phyloP scores from a whole-genome alignment of 257 asterid genomes.

The Solanum chilense region DNA sequence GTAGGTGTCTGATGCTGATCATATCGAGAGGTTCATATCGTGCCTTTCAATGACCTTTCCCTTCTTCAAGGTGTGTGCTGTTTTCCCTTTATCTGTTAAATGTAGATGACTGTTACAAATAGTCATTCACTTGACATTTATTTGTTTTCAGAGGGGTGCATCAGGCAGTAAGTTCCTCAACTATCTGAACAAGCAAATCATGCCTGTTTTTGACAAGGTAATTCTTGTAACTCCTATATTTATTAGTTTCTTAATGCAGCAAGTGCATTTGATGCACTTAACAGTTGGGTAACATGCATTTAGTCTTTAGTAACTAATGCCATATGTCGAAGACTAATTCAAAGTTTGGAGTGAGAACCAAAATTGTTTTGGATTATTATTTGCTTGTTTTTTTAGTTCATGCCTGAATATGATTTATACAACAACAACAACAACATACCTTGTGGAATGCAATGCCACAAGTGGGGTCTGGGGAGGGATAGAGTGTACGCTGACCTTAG shows the following conservation, averaged over 20 bases:
- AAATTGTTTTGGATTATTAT: not conserved
- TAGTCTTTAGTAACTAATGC: not conserved
- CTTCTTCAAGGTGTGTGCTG: constrained; percentile 46
- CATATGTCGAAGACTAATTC: not conserved
- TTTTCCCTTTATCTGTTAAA: not conserved
- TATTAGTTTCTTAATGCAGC: not conserved
- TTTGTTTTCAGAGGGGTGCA: constrained; percentile 73
- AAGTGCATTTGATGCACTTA: not conserved
- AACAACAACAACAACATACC: not conserved
- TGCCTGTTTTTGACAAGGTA: constrained; percentile 95
- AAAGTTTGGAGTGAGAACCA: not conserved
- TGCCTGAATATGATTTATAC: not conserved
- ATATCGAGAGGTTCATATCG: constrained; percentile 62
- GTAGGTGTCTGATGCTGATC: constrained; percentile 88
- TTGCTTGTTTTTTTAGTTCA: not conserved
- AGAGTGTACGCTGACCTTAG: not conserved
- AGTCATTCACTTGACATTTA: not conserved
- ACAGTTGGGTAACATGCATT: not conserved
- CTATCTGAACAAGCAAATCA: constrained; percentile 67
- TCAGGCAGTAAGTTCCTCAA: constrained; percentile 77
- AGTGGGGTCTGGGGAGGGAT: not conserved
- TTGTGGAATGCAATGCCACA: not conserved
- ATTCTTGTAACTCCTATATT: not conserved
- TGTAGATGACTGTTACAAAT: constrained; percentile 1
- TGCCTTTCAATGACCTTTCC: constrained; percentile 77